phyloP scores from a whole-genome alignment of 352 stramenopile species.

The Pythium aphanidermatum region DNA sequence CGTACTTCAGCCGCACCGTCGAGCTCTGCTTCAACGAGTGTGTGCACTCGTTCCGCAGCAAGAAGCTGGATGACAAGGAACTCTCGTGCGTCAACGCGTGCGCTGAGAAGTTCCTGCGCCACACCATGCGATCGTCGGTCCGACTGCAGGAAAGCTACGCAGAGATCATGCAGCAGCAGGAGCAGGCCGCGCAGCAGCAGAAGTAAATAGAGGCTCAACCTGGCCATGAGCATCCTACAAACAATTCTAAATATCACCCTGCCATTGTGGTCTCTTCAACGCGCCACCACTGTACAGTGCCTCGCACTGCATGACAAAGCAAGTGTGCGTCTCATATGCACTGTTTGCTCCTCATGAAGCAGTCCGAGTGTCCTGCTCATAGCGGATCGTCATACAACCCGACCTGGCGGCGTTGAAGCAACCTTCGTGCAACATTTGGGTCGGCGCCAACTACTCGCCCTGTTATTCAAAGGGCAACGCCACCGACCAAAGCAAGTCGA shows the following conservation, averaged over 20 bases:
- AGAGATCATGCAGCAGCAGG: conserved; percentile 83
- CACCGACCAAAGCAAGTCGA: background rate
- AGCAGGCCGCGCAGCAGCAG: conserved; percentile 55
- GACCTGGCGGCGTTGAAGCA: conserved; percentile 12
- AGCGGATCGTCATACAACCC: no score
- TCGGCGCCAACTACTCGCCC: conserved; percentile 1
- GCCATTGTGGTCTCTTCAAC: conserved; percentile 2
- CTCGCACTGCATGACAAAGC: no score
- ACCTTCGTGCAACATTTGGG: conserved; percentile 29
- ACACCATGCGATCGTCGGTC: conserved; percentile 88
- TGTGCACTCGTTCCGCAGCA: conserved; percentile 88
- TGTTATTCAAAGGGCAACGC: conserved; percentile 13
- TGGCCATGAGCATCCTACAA: background rate
- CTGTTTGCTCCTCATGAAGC: background rate
- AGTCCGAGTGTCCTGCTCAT: no score
- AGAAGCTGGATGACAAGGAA: conserved; percentile 89
- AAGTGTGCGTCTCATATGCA: no score
- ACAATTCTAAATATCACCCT: conserved; percentile 16
- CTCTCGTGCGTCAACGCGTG: conserved; percentile 85
- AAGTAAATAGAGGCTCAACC: conserved; percentile 16
- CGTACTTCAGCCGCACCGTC: conserved; percentile 88
- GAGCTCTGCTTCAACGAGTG: conserved; percentile 88
- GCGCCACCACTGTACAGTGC: no score
- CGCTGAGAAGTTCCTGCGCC: conserved; percentile 88
- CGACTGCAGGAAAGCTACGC: conserved; percentile 86